Conservation (phyloP, 352 stramenopile genomes). For the Pythium aristosporum region DNA sequence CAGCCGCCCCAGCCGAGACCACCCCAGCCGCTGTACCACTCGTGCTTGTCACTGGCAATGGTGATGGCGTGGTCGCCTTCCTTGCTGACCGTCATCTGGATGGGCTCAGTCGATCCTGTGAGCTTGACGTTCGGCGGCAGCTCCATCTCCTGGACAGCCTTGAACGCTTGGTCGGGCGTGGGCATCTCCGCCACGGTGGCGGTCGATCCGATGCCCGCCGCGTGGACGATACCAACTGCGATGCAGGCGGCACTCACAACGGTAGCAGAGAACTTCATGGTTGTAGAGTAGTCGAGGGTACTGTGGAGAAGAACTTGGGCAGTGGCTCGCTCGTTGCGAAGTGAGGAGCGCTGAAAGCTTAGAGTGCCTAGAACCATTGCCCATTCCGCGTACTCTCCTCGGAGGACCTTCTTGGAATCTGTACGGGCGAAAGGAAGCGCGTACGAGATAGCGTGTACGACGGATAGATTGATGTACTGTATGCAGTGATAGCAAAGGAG, state of each 20-base stretch:
- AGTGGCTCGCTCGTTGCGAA: no score
- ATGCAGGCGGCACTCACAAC: not conserved
- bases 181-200: not conserved
- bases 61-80: slow-evolving; percentile 1
- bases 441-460: no score
- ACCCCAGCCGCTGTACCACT: not conserved
- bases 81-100: not conserved
- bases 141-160: not conserved
- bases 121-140: not conserved
- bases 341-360: no score
- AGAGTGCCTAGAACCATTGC: no score
- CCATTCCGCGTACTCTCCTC: no score
- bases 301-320: no score
- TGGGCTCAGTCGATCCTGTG: not conserved
- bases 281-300: no score
- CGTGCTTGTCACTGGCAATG: not conserved
- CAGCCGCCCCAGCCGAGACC: not conserved
- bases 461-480: no score
- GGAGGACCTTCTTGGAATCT: no score
- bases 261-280: slow-evolving; percentile 3
- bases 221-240: not conserved
- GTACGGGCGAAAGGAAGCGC: no score
- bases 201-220: not conserved
- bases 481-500: no score
- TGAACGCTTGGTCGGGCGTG: not conserved